Base-by-base conservation (phyloP, 2,329 filamentous ascomycete species). In the Thelonectria blattea region DNA sequence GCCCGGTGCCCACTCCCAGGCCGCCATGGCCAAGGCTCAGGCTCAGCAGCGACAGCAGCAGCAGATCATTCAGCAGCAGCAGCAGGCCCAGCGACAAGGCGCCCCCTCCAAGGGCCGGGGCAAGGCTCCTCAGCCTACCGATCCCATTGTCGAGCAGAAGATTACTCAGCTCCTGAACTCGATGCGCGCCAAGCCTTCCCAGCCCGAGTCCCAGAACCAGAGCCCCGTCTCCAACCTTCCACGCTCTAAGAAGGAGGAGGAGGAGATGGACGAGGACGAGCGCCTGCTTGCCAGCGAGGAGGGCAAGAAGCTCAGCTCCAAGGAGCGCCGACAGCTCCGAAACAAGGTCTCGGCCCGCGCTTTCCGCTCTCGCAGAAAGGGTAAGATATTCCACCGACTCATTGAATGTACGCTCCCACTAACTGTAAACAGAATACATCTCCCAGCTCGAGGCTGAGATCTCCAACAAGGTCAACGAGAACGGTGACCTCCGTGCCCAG, bases 261-360 rank as follows among this genome's bases (percentile, higher is more conserved):
- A 97, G 63, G 94, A 98, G 54, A 98, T 99, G 94, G 95, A 99
- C 70, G 94, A 97, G 76, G 95, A 98, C 71, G 95, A 98, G 83
- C 86, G 92, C 67, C 83, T 97, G 10, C 83, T 97, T 20, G 92
- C 92, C n/a, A 97, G 93, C 62, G 95, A 99, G 72, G 94, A 97
- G 79, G 95, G 94, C 71, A 99, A 99, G 88, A 97, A 97, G 82
- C 85, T 99, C n/a, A 95, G 89, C 78, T 96, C 92, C 83, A 98
- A 98, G 81, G 93, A 98, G 79, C 89, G 95, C 62, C 89, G 95
- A 68, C 95, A 98, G 78, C 85, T 99, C n/a, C 88, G 95, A 65
- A 99, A 99, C 85, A 99, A 99, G 80, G 95, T 99, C 5, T 99
- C 95, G 43, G 95, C 95, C 64, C 92, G 95, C 68, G 94, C 94